Evolutionary conservation across 2,329 filamentous ascomycete species (phyloP).

Genomic region (Allantophomopsis cytisporea): DNA sequence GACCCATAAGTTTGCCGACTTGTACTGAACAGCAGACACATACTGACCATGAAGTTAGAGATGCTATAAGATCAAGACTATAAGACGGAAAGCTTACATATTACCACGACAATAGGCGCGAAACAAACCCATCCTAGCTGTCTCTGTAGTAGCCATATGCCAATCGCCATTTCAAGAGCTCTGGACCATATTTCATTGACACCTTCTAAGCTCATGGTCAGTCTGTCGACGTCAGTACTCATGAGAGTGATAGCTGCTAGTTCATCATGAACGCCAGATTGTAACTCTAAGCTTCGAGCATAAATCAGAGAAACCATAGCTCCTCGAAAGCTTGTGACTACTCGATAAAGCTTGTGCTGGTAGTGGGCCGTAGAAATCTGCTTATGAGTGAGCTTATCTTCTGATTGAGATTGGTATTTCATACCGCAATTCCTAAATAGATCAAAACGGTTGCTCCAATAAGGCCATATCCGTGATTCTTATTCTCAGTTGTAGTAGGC

Average conservation of each 20-base stretch:
- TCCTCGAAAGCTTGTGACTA: constrained; percentile 8
- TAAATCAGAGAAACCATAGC: constrained; percentile 9
- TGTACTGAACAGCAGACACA: background rate
- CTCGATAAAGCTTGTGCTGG: constrained; percentile 4
- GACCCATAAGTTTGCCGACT: constrained; percentile 2
- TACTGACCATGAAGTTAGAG: too few species aligned
- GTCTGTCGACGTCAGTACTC: constrained; percentile 29
- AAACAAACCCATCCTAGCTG: constrained; percentile 28
- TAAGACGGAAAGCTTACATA: constrained; percentile 16
- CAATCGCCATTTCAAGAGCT: constrained; percentile 27
- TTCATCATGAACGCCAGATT: constrained; percentile 14
- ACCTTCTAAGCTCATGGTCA: constrained; percentile 23
- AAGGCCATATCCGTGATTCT: constrained; percentile 11
- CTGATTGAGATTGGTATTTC: background rate
- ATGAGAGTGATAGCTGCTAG: constrained; percentile 26
- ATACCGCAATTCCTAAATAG: constrained; percentile 13
- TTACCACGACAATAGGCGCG: constrained; percentile 26
- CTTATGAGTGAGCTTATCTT: background rate
- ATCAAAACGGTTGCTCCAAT: constrained; percentile 14
- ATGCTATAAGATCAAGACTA: too few species aligned
- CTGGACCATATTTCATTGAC: constrained; percentile 31
- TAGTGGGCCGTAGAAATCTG: constrained; percentile 1
- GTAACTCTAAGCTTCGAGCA: constrained; percentile 5
- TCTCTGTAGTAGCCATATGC: constrained; percentile 24
- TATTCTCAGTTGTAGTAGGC: constrained; percentile 1